Evolutionary conservation across 1,284 basidiomycete species (phyloP), one percentile per base, ranked within the genome.

Genomic region (Hypsizygus ulmarius): DNA sequence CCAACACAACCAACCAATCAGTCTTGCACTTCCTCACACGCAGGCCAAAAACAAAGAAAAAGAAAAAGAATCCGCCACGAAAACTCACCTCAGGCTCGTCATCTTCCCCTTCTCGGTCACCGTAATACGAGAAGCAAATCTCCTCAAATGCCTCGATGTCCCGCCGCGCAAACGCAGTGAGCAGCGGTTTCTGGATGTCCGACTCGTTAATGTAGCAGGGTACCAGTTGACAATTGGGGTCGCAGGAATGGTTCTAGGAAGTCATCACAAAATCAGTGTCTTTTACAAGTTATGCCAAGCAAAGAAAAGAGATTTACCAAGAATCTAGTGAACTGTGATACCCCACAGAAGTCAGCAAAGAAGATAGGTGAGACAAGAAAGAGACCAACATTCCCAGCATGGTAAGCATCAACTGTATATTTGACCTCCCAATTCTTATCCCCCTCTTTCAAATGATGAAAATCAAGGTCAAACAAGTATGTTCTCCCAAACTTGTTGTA

Each of bases 391-490:
- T 90, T 90, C 14, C 91, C 91, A 36, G 81, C 86, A 64, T 93
- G 90, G 61, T 86, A 93, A 1, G 92, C 91, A 67, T 94, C 92
- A 1, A 94, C 80, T 33, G 74, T 69, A 54, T 81, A 88, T 21
- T 77, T 59, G 25, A 56, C 61, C 2, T 71, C 69, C 56, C 68
- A 68, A 10, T 70, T 54, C 2, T 61, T 60, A 11, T 64, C 56
- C 10, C 59, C 67, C 40, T 70, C 42, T 60, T 69, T 64, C 47
- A 93, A 68, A 58, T 89, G 76, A 55, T 80, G 85, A 54, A 84
- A 87, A 58, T 95, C 92, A 15, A 93, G 59, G 53, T 91, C 82
- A 56, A 95, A 90, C 1, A 95, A 72, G 59, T 97, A 97, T 0
- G 93, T 95, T 39, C 85, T 72, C 2, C 87, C 89, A 43, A 83